A percentile compares a stretch with the other conserved stretches of the same genome.
These are phyloP conservation scores for Simplicillium aogashimaense DNA, from an alignment of 2,329 filamentous ascomycete genomes.

Conservation along the genomic window DNA sequence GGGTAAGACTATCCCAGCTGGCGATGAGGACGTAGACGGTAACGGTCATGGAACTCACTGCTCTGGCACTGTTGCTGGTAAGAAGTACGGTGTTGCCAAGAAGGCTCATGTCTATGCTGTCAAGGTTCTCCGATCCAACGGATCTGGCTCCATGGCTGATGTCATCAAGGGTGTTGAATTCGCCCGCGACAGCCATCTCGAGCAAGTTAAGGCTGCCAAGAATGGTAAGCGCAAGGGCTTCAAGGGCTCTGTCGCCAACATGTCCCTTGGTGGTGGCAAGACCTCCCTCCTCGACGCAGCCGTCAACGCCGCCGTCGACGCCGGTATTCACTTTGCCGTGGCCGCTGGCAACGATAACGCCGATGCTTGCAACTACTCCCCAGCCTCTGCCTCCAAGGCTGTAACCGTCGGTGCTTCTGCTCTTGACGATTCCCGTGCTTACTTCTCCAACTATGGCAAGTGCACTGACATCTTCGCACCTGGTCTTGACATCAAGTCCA, in stretches of 20 bases:
- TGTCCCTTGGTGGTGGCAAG: conserved; percentile 98
- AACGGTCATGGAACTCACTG: conserved; percentile 99
- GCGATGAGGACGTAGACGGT: conserved; percentile 82
- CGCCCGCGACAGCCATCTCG: conserved; percentile 70
- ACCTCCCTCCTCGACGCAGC: conserved; percentile 82
- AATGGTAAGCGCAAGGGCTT: conserved; percentile 87
- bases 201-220: conserved; percentile 71
- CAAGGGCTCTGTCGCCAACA: conserved; percentile 99
- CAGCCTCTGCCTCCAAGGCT: conserved; percentile 81
- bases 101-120: conserved; percentile 95
- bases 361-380: conserved; percentile 98
- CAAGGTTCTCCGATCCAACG: conserved; percentile 96
- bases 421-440: conserved; percentile 88
- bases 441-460: conserved; percentile 99
- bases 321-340: conserved; percentile 94
- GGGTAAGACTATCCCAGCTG: conserved; percentile 89
- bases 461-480: conserved; percentile 99
- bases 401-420: conserved; percentile 94
- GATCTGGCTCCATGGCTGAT: conserved; percentile 96
- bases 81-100: conserved; percentile 99
- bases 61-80: conserved; percentile 93
- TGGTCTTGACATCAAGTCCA: conserved; percentile 92
- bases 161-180: conserved; percentile 98
- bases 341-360: conserved; percentile 98
- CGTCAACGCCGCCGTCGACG: conserved; percentile 86